Percentiles rank a stretch among this genome's conserved stretches.
Evolutionary conservation across 2,329 filamentous ascomycete genomes (phyloP).

Genomic region (Cadophora luteo-olivacea): DNA sequence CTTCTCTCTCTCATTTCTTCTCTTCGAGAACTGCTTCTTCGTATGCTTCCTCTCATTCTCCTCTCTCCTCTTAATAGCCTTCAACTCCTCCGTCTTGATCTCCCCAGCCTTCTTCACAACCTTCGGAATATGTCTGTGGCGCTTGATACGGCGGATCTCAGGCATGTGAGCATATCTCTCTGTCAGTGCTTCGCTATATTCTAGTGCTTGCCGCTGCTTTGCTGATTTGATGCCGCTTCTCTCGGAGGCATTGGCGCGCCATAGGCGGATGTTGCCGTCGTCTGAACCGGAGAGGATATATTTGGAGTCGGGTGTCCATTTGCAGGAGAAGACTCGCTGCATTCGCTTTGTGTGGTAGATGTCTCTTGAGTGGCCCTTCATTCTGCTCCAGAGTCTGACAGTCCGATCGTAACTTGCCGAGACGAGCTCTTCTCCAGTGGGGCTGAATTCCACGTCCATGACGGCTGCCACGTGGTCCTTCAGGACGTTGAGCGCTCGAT

Average conservation of each 20-base stretch:
- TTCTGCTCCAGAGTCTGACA: constrained; percentile 82
- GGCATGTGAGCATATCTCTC: constrained; percentile 94
- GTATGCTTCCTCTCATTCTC: constrained; percentile 95
- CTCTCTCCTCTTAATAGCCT: constrained; percentile 85
- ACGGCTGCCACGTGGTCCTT: constrained; percentile 90
- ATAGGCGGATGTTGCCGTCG: constrained; percentile 89
- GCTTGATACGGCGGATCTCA: constrained; percentile 87
- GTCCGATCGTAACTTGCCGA: constrained; percentile 89
- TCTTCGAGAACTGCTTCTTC: constrained; percentile 78
- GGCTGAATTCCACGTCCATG: constrained; percentile 95
- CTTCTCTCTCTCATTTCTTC: constrained; percentile 87
- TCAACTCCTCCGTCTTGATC: constrained; percentile 91
- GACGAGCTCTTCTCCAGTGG: constrained; percentile 92
- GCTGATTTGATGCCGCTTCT: constrained; percentile 86
- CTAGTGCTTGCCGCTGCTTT: constrained; percentile 83
- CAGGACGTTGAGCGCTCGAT: constrained; percentile 85
- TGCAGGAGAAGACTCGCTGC: constrained; percentile 88
- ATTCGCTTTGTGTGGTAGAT: constrained; percentile 98
- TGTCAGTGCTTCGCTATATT: constrained; percentile 88
- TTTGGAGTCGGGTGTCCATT: constrained; percentile 87
- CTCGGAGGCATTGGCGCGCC: constrained; percentile 85
- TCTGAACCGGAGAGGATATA: constrained; percentile 92
- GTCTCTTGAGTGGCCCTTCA: constrained; percentile 84
- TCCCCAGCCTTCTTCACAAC: constrained; percentile 94
- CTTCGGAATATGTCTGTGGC: constrained; percentile 90